Evolutionary conservation across 371 early-diverging fungal species (phyloP), one percentile per base, ranked within the genome.

Genomic region (Nematocida homosporus): DNA sequence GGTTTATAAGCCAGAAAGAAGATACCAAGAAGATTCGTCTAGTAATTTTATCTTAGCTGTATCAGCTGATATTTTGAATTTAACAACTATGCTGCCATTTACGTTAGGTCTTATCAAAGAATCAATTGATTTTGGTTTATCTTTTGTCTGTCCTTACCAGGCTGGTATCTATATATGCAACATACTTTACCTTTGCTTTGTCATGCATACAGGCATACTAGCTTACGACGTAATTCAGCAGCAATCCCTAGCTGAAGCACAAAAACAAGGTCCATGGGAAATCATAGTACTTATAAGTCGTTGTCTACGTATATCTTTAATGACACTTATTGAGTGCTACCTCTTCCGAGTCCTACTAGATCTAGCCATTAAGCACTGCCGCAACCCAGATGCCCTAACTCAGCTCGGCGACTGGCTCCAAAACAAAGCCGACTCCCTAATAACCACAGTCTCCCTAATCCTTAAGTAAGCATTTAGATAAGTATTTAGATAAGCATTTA

Each of bases 191-290:
- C 42, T 63, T 6, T 3, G 30, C 16, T 63, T 42, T 44, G 25
- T 25, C 4, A 38, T 30, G 44, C 63, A 63, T 35, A 63, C 63
- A 10, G 63, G 63, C 8, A 20, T 63, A 63, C 63, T 37, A 29
- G 5, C 8, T 29, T 6, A 25, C 38, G n/a, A 10, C 10, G 48
- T 8, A 44, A 5, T 38, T 16, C n/a, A n/a, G n/a, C n/a, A n/a
- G n/a, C n/a, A n/a, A n/a, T n/a, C n/a, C n/a, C n/a, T n/a, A n/a
- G n/a, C n/a, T n/a, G n/a, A n/a, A n/a, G n/a, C n/a, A n/a, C n/a
- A n/a, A n/a, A n/a, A n/a, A n/a, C n/a, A n/a, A n/a, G n/a, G n/a
- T n/a, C n/a, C n/a, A n/a, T n/a, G n/a, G n/a, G n/a, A n/a, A n/a
- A n/a, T n/a, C n/a, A n/a, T n/a, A n/a, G n/a, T n/a, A n/a, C n/a